A percentile compares a stretch with the other conserved stretches of the same genome.
Evolutionary conservation across 495 filamentous ascomycete genomes (phyloP).

Genomic region (Hypoxylon lienhwacheense): DNA sequence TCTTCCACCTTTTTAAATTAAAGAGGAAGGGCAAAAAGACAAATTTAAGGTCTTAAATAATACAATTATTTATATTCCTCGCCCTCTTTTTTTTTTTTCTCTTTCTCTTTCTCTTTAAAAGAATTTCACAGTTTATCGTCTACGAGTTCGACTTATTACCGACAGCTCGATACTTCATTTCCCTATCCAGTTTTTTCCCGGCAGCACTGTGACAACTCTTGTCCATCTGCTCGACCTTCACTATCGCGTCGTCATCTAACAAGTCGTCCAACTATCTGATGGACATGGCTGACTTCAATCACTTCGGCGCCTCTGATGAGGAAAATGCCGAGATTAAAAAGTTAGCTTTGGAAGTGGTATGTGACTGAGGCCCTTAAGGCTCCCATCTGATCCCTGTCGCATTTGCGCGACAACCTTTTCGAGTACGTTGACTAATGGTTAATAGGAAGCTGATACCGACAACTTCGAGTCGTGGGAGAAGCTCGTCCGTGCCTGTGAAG

Average conservation of each 20-base stretch:
- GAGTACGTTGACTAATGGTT: slow-evolving; percentile 11
- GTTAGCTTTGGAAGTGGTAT: slow-evolving; percentile 75
- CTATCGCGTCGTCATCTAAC: slow-evolving; percentile 9
- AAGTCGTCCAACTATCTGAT: background rate
- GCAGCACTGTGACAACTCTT: slow-evolving; percentile 19
- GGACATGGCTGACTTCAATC: slow-evolving; percentile 50
- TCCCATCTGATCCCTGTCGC: background rate
- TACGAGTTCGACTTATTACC: too few species aligned
- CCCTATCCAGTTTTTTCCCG: too few species aligned
- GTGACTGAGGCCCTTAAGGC: slow-evolving; percentile 33
- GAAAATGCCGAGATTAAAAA: slow-evolving; percentile 83
- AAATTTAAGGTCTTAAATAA: too few species aligned
- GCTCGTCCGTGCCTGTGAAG: slow-evolving; percentile 78
- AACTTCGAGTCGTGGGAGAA: slow-evolving; percentile 96
- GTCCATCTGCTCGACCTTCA: background rate
- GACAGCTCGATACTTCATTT: too few species aligned
- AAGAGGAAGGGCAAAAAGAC: too few species aligned
- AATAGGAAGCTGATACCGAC: slow-evolving; percentile 74
- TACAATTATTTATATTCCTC: too few species aligned
- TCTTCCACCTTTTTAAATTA: background rate
- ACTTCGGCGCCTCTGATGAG: slow-evolving; percentile 79
- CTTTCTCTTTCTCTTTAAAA: too few species aligned
- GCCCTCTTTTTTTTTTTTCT: too few species aligned
- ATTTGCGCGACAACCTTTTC: slow-evolving; percentile 4
- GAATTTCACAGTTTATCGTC: too few species aligned